These are phyloP conservation scores for Sporisorium reilianum DNA, from an alignment of 1,284 basidiomycete species.

Conservation along the genomic window DNA sequence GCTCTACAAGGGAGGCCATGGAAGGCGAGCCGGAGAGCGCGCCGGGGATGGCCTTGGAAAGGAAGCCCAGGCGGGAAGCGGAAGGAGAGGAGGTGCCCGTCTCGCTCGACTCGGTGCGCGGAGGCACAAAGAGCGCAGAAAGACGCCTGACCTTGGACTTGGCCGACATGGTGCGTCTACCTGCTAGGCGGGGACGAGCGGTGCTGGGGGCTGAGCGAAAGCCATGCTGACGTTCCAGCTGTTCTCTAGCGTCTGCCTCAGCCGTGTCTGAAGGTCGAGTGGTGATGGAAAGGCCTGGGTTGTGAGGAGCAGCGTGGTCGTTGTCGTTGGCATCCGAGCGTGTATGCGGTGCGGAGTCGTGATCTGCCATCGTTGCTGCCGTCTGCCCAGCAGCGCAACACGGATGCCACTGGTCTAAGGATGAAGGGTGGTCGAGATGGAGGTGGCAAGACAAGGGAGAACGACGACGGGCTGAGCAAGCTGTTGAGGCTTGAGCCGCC, in stretches of 20 bases:
- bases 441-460: not conserved
- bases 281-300: constrained; percentile 36
- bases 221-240: constrained; percentile 3
- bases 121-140: constrained; percentile 41
- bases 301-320: not conserved
- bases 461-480: not conserved
- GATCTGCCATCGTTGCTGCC: constrained; percentile 14
- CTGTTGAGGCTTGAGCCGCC: not conserved
- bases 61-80: constrained; percentile 25
- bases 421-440: not conserved
- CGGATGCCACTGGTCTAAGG: not conserved
- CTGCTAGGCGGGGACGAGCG: constrained; percentile 35
- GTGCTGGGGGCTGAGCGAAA: constrained; percentile 37
- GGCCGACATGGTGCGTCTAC: constrained; percentile 38
- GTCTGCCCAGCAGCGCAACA: not conserved
- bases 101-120: constrained; percentile 7
- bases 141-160: constrained; percentile 37
- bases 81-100: constrained; percentile 2
- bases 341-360: constrained; percentile 2
- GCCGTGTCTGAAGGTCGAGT: constrained; percentile 6
- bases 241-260: not conserved
- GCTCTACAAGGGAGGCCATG: constrained; percentile 32
- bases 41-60: constrained; percentile 18
- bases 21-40: constrained; percentile 23
- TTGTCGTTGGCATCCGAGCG: not conserved